These are phyloP conservation scores for Lagenaria siceraria DNA, from an alignment of 306 rosid species.

Conservation along the genomic window DNA sequence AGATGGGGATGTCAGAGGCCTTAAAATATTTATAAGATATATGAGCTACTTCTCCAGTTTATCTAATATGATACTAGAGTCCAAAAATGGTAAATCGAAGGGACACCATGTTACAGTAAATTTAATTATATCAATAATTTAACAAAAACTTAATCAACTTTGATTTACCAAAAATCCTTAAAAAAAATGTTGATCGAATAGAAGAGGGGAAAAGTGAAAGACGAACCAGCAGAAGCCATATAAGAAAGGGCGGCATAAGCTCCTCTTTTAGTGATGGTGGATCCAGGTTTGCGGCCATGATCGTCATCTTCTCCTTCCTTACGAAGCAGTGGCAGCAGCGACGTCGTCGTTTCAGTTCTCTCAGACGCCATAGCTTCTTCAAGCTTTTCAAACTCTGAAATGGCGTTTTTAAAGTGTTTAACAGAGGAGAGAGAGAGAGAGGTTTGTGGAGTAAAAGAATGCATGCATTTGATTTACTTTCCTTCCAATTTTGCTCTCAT, in stretches of 20 bases:
- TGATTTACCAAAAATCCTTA: too few relatives aligned
- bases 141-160: too few relatives aligned
- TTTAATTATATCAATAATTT: too few relatives aligned
- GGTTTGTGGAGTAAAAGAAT: not conserved
- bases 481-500: not conserved
- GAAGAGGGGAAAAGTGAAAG: not conserved
- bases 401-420: not conserved
- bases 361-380: slow-evolving; percentile 3
- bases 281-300: slow-evolving; percentile 8
- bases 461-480: not conserved
- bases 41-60: too few relatives aligned
- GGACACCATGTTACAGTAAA: too few relatives aligned
- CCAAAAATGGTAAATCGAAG: too few relatives aligned
- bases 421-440: not conserved
- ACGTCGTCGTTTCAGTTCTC: slow-evolving; percentile 8
- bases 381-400: not conserved
- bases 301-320: slow-evolving; percentile 4
- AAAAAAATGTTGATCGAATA: too few relatives aligned
- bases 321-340: slow-evolving; percentile 18
- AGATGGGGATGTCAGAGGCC: too few relatives aligned
- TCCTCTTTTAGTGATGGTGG: slow-evolving; percentile 44
- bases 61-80: too few relatives aligned
- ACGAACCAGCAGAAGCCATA: slow-evolving; percentile 54
- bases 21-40: too few relatives aligned
- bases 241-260: slow-evolving; percentile 55